Evolutionary conservation across 2,329 filamentous ascomycete species (phyloP).

Genomic region (Exophiala oligosperma): DNA sequence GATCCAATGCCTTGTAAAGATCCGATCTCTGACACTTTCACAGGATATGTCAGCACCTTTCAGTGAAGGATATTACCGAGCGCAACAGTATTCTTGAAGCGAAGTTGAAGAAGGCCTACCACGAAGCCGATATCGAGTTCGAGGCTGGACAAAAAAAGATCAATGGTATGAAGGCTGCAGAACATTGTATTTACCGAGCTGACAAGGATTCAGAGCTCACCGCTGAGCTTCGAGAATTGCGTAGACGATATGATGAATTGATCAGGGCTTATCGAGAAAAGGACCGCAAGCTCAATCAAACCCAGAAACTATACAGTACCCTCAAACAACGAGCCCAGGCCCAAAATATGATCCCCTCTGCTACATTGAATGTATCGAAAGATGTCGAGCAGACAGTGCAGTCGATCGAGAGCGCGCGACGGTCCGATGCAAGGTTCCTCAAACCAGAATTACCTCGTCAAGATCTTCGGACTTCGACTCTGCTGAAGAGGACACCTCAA

Average conservation of each 20-base stretch:
- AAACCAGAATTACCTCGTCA: constrained; percentile 26
- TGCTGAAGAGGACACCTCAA: constrained; percentile 27
- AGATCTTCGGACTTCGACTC: constrained; percentile 1
- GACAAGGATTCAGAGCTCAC: constrained; percentile 51
- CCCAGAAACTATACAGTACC: constrained; percentile 61
- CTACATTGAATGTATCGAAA: constrained; percentile 58
- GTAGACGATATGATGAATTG: constrained; percentile 72
- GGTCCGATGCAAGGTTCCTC: constrained; percentile 20
- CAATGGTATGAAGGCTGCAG: constrained; percentile 46
- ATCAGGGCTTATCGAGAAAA: constrained; percentile 68
- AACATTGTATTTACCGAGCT: constrained; percentile 32
- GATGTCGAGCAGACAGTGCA: constrained; percentile 50
- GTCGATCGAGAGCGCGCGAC: constrained; percentile 31
- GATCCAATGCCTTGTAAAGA: background rate
- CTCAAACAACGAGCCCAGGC: constrained; percentile 57
- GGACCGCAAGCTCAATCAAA: constrained; percentile 65
- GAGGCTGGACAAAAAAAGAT: constrained; percentile 65
- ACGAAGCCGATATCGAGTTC: constrained; percentile 74
- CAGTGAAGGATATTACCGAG: constrained; percentile 71
- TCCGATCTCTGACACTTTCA: constrained; percentile 4
- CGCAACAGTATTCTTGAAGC: constrained; percentile 63
- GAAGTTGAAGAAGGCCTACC: constrained; percentile 70
- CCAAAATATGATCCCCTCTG: constrained; percentile 53
- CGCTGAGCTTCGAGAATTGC: constrained; percentile 61
- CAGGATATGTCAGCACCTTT: constrained; percentile 74